These are phyloP conservation scores for Chaetoceros muelleri DNA, from an alignment of 108 stramenopile genomes.

Conservation along the genomic window DNA sequence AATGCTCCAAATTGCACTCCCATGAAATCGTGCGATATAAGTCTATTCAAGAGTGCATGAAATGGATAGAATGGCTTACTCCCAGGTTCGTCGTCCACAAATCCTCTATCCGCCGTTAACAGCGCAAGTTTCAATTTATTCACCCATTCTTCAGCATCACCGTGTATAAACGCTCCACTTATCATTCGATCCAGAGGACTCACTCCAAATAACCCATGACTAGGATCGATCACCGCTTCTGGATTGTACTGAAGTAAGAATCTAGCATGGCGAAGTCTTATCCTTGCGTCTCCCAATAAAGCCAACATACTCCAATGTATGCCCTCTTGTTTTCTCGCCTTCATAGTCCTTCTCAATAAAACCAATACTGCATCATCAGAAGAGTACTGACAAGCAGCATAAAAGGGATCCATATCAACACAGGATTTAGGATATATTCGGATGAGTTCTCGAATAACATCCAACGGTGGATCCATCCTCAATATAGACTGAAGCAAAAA, in stretches of 20 bases:
- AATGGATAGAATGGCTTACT: constrained; percentile 37
- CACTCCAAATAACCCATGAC: constrained; percentile 31
- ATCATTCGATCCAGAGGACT: constrained; percentile 34
- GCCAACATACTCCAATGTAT: constrained; percentile 39
- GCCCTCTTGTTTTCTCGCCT: constrained; percentile 14
- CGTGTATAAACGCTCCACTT: constrained; percentile 31
- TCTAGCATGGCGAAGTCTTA: constrained; percentile 26
- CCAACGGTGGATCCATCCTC: constrained; percentile 29
- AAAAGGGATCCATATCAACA: constrained; percentile 35
- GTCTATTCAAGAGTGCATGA: constrained; percentile 25
- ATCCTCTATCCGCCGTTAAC: constrained; percentile 14
- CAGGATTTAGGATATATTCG: constrained; percentile 25
- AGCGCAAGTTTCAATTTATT: constrained; percentile 31
- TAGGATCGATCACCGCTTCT: constrained; percentile 24
- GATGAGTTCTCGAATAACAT: constrained; percentile 16
- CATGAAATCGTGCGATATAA: constrained; percentile 20
- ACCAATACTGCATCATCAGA: constrained; percentile 25
- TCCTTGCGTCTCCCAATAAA: constrained; percentile 30
- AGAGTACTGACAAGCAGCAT: constrained; percentile 34
- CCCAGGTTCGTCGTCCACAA: constrained; percentile 10
- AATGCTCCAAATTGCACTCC: constrained; percentile 24
- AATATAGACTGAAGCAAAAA: constrained; percentile 18
- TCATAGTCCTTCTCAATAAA: constrained; percentile 25
- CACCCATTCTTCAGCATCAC: constrained; percentile 25
- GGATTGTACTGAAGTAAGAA: constrained; percentile 16